Evolutionary conservation across 352 stramenopile species (phyloP).

Genomic region (Saprolegnia diclina): DNA sequence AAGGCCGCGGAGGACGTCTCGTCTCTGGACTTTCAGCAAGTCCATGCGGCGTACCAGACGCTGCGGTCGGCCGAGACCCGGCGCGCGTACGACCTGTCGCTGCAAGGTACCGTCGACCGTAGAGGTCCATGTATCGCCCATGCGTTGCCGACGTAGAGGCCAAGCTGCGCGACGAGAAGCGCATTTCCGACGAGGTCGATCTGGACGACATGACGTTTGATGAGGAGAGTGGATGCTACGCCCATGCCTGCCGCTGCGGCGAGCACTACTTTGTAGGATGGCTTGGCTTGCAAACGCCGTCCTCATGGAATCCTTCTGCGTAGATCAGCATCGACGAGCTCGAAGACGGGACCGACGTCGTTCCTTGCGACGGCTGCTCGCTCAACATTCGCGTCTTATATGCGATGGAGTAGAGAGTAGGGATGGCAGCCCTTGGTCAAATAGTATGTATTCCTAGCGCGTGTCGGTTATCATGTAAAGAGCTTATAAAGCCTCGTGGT

Average conservation of each 20-base stretch:
- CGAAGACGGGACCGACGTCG: constrained; percentile 53
- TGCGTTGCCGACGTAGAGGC: constrained; percentile 22
- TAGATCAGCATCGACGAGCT: constrained; percentile 59
- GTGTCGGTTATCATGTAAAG: neutral
- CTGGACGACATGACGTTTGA: constrained; percentile 44
- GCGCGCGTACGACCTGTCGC: constrained; percentile 47
- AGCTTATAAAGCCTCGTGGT: neutral
- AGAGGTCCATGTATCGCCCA: neutral
- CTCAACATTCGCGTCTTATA: constrained; percentile 64
- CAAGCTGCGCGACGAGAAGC: constrained; percentile 42
- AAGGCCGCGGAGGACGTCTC: no score
- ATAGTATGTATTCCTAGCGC: neutral
- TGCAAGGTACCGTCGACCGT: constrained; percentile 33
- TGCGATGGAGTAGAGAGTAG: constrained; percentile 27
- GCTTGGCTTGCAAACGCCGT: neutral
- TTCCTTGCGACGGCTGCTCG: constrained; percentile 75
- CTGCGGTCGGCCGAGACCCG: constrained; percentile 41
- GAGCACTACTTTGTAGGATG: constrained; percentile 42
- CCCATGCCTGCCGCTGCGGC: constrained; percentile 61
- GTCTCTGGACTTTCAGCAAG: constrained; percentile 37
- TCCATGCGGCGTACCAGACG: constrained; percentile 68
- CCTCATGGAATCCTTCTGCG: neutral
- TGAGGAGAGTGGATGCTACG: constrained; percentile 46
- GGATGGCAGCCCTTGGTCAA: no score
- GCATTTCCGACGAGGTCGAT: constrained; percentile 60